Conservation (phyloP, 352 stramenopile genomes). For the Globisporangium polare region DNA sequence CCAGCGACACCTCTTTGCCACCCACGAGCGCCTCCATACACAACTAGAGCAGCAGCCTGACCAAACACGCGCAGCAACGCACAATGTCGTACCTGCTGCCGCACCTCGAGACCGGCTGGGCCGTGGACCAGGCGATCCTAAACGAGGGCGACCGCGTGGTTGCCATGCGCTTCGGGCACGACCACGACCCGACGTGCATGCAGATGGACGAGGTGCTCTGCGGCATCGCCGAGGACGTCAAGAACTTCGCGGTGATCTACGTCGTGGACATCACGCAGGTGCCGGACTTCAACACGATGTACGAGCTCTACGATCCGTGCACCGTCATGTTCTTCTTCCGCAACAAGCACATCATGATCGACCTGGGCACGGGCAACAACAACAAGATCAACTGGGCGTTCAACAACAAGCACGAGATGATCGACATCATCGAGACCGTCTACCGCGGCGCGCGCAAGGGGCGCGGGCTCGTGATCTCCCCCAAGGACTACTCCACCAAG, state of each 20-base stretch:
- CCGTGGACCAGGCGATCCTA: slow-evolving; percentile 99
- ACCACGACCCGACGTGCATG: slow-evolving; percentile 98
- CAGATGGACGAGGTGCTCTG: slow-evolving; percentile 97
- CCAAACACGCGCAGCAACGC: background rate
- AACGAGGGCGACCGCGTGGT: slow-evolving; percentile 98
- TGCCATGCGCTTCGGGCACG: slow-evolving; percentile 98
- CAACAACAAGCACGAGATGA: slow-evolving; percentile 98
- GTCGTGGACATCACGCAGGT: slow-evolving; percentile 93
- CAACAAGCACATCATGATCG: slow-evolving; percentile 99
- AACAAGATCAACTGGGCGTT: slow-evolving; percentile 99
- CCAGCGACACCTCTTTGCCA: background rate
- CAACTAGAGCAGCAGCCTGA: background rate
- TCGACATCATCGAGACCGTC: slow-evolving; percentile 99
- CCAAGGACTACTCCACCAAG: slow-evolving; percentile 99
- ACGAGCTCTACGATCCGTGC: slow-evolving; percentile 99
- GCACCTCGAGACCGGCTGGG: slow-evolving; percentile 96
- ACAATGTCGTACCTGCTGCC: slow-evolving; percentile 97
- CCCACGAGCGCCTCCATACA: background rate
- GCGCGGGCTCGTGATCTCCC: slow-evolving; percentile 96
- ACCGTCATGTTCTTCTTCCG: slow-evolving; percentile 99
- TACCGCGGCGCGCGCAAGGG: slow-evolving; percentile 97
- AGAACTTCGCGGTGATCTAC: slow-evolving; percentile 99
- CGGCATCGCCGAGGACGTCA: slow-evolving; percentile 97
- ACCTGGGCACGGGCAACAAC: slow-evolving; percentile 99
- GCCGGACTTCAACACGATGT: slow-evolving; percentile 99